Percentiles rank a stretch among this genome's conserved stretches.
Evolutionary conservation across 768 basidiomycete species (phyloP).

Genomic region (Pleurotus cornucopiae): DNA sequence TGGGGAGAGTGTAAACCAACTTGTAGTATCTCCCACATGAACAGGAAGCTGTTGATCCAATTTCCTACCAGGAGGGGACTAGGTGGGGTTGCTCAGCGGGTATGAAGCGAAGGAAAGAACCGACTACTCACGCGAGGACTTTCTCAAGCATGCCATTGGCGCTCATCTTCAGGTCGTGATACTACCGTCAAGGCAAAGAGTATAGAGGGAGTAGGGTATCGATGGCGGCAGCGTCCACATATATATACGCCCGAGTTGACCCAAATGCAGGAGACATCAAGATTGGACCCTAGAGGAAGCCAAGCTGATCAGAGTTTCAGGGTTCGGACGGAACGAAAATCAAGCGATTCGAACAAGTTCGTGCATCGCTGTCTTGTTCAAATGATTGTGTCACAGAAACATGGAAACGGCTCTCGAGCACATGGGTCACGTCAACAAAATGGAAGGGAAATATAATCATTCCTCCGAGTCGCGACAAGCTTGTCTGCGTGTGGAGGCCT

Average conservation of each 20-base stretch:
- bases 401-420: constrained; percentile 6
- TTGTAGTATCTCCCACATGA: constrained; percentile 8
- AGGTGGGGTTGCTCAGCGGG: not conserved
- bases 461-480: no score
- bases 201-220: not conserved
- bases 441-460: not conserved
- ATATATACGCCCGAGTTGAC: not conserved
- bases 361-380: not conserved
- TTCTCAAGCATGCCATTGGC: constrained; percentile 2
- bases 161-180: constrained; percentile 1
- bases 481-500: no score
- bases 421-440: constrained; percentile 2
- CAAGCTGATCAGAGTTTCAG: constrained; percentile 3
- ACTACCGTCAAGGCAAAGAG: constrained; percentile 6
- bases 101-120: not conserved
- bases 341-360: not conserved
- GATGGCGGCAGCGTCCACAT: not conserved
- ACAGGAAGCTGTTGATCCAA: constrained; percentile 5
- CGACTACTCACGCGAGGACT: constrained; percentile 4
- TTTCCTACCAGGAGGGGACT: constrained; percentile 4
- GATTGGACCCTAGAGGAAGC: constrained; percentile 4
- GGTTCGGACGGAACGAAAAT: constrained; percentile 5
- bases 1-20: not conserved
- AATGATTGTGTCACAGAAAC: constrained; percentile 4
- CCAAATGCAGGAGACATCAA: constrained; percentile 1